A percentile compares a stretch with the other conserved stretches of the same genome.
Evolutionary conservation across 2,329 filamentous ascomycete species (phyloP).

Genomic region (Xylariales sp.): DNA sequence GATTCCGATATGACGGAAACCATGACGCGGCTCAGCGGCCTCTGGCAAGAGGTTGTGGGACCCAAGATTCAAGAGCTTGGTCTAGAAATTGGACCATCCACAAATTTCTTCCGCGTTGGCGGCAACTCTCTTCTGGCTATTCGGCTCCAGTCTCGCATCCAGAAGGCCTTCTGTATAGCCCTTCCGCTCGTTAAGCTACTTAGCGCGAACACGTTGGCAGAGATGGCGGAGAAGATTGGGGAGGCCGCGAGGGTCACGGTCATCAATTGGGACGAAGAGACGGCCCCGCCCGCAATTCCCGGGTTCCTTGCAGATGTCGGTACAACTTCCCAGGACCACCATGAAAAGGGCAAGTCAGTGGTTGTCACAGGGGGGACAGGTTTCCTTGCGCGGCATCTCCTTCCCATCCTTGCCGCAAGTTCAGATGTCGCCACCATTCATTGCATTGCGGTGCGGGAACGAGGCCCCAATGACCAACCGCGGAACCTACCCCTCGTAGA

Average conservation of each 20-base stretch:
- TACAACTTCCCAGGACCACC: background rate
- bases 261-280: slow-evolving; percentile 37
- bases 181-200: slow-evolving; percentile 32
- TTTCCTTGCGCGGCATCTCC: slow-evolving; percentile 32
- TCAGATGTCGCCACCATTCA: slow-evolving; percentile 29
- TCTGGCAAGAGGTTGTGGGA: slow-evolving; percentile 18
- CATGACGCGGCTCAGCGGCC: slow-evolving; percentile 5
- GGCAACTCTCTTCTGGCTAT: slow-evolving; percentile 37
- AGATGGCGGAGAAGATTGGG: slow-evolving; percentile 27
- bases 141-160: slow-evolving; percentile 30
- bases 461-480: no score
- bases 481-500: slow-evolving; percentile 3
- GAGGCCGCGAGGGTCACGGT: background rate
- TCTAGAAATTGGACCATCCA: slow-evolving; percentile 10
- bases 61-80: no score
- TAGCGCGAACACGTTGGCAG: slow-evolving; percentile 27
- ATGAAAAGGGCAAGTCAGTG: slow-evolving; percentile 13
- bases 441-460: slow-evolving; percentile 36
- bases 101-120: slow-evolving; percentile 36
- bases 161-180: slow-evolving; percentile 21
- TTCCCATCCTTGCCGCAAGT: slow-evolving; percentile 28
- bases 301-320: no score
- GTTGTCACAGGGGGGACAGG: slow-evolving; percentile 34
- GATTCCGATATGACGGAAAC: background rate
- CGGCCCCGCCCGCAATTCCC: slow-evolving; percentile 8